Conservation (phyloP, 192 early-diverging fungal species). For the Martensiomyces pterosporus region DNA sequence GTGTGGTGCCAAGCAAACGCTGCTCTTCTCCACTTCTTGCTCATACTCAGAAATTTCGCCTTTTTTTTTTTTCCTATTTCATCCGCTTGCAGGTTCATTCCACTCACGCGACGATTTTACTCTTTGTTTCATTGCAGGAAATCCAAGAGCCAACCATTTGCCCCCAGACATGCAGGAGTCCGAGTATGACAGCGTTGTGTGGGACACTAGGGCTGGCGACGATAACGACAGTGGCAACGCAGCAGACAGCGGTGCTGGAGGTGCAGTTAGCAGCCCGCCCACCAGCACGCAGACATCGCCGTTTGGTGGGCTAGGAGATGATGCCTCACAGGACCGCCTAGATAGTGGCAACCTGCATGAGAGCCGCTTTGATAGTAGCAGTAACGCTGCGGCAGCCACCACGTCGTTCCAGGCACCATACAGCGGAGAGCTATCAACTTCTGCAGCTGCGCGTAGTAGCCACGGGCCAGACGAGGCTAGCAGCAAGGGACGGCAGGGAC, state of each 20-base stretch:
- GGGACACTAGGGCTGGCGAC: conserved; percentile 39
- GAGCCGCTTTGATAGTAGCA: background rate
- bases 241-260: background rate
- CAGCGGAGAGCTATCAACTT: background rate
- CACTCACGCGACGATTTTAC: no score
- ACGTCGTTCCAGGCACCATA: background rate
- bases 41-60: no score
- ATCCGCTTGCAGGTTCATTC: no score
- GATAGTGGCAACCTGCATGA: conserved; percentile 4
- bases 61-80: no score
- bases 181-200: conserved; percentile 47
- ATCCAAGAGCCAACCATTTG: no score
- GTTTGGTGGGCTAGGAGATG: conserved; percentile 16
- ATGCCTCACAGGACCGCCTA: conserved; percentile 4
- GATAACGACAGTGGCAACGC: conserved; percentile 14
- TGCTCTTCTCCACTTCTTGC: no score
- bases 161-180: conserved; percentile 49
- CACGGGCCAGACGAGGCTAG: background rate
- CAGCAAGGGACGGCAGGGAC: conserved; percentile 1
- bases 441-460: background rate
- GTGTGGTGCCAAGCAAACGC: no score
- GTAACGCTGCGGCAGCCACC: background rate
- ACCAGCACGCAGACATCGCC: conserved; percentile 21
- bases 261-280: background rate
- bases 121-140: no score